phyloP scores from a whole-genome alignment of 176 grass and related monocot genomes.

The Thinopyrum elongatum region DNA sequence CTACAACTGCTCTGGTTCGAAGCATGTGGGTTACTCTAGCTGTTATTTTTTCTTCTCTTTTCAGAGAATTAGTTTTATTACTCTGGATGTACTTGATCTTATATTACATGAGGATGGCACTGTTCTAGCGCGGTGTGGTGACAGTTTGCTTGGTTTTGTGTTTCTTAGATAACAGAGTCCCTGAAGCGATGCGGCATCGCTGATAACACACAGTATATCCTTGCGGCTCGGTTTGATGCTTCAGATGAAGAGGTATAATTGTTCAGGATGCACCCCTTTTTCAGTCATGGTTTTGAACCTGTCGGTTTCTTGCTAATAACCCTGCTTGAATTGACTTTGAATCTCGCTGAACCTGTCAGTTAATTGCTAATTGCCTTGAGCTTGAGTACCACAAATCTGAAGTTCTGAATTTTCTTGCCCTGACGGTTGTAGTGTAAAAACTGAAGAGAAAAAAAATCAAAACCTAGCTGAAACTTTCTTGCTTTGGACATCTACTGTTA shows the following conservation, averaged over 20 bases:
- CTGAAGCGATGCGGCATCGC: conserved; percentile 86
- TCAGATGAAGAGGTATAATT: conserved; percentile 73
- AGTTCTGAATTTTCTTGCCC: neutral
- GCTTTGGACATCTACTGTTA: neutral
- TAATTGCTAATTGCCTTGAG: neutral
- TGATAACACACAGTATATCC: conserved; percentile 70
- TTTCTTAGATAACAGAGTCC: conserved; percentile 76
- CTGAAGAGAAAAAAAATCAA: neutral
- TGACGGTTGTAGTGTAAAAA: neutral
- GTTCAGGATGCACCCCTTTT: neutral
- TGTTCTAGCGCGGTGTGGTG: neutral
- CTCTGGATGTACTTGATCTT: neutral
- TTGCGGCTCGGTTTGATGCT: conserved; percentile 83
- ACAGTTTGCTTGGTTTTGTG: neutral
- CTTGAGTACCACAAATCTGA: neutral
- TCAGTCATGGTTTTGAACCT: neutral
- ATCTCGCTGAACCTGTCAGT: neutral
- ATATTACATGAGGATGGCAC: neutral
- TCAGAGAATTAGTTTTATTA: neutral
- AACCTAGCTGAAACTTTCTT: conserved; percentile 6
- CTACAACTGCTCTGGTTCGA: conserved; percentile 86
- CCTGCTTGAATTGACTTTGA: neutral
- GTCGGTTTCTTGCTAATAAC: neutral
- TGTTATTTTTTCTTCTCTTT: neutral
- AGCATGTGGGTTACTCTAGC: conserved; percentile 61